Percentiles rank a stretch among this genome's conserved stretches.
These are phyloP conservation scores for Sordariomycetes sp. DNA, from an alignment of 2,329 filamentous ascomycete species.

Conservation along the genomic window DNA sequence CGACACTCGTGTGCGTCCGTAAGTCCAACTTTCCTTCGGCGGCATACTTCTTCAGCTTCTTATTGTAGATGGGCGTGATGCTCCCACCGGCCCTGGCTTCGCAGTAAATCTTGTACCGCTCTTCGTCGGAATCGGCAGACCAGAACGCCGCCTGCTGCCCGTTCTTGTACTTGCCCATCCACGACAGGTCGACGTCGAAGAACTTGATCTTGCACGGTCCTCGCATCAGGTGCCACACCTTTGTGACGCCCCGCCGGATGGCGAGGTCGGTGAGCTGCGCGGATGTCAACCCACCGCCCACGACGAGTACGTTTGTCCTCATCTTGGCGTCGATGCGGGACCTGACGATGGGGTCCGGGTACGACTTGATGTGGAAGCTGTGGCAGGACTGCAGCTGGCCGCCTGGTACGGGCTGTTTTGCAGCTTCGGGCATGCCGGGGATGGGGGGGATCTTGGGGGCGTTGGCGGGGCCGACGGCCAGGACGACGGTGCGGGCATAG, in stretches of 20 bases:
- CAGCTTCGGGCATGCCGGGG: slow-evolving; percentile 15
- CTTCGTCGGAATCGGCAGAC: slow-evolving; percentile 57
- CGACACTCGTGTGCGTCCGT: slow-evolving; percentile 42
- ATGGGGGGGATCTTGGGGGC: slow-evolving; percentile 32
- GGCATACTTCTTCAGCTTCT: slow-evolving; percentile 49
- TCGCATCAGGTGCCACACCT: slow-evolving; percentile 60
- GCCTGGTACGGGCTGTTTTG: slow-evolving; percentile 1
- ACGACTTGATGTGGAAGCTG: slow-evolving; percentile 46
- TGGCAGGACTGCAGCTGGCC: slow-evolving; percentile 37
- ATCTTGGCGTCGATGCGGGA: slow-evolving; percentile 33
- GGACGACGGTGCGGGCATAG: slow-evolving; percentile 49
- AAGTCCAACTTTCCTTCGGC: slow-evolving; percentile 37
- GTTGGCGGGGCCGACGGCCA: slow-evolving; percentile 59
- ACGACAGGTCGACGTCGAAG: slow-evolving; percentile 64
- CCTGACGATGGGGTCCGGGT: slow-evolving; percentile 39
- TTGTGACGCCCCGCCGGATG: slow-evolving; percentile 48
- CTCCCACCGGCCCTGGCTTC: slow-evolving; percentile 63
- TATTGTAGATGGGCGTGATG: slow-evolving; percentile 55
- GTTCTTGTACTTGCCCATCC: slow-evolving; percentile 77
- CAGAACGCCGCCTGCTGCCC: slow-evolving; percentile 65
- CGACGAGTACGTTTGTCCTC: slow-evolving; percentile 52
- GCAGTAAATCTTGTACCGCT: slow-evolving; percentile 53
- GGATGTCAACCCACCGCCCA: slow-evolving; percentile 66
- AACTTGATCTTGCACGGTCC: slow-evolving; percentile 49
- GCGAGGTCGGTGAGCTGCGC: slow-evolving; percentile 60